Conservation (phyloP, 139 green algal species). For the Micractinium conductrix region DNA sequence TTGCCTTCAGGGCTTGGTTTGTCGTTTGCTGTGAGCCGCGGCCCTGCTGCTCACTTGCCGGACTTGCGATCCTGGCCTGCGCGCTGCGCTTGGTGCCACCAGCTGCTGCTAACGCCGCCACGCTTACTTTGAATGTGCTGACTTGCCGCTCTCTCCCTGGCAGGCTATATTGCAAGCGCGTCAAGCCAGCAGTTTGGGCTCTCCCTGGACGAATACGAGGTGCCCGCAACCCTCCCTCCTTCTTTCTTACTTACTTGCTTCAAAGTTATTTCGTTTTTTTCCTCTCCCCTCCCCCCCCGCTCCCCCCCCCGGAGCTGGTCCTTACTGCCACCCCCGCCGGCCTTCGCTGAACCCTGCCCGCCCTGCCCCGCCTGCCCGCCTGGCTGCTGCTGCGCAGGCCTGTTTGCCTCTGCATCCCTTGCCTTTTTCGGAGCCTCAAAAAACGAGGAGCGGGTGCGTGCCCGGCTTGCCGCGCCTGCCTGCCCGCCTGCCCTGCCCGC, state of each 20-base stretch:
- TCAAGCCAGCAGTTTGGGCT: conserved; percentile 36
- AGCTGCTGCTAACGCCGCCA: too few relatives aligned
- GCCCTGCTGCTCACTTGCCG: too few relatives aligned
- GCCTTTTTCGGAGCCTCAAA: conserved; percentile 42
- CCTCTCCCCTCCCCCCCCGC: too few relatives aligned
- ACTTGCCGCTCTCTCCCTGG: neutral
- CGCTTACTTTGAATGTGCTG: too few relatives aligned
- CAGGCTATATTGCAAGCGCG: conserved; percentile 21
- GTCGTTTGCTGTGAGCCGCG: too few relatives aligned
- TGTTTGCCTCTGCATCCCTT: conserved; percentile 8
- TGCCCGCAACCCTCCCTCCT: too few relatives aligned
- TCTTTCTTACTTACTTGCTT: too few relatives aligned
- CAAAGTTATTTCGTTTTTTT: too few relatives aligned
- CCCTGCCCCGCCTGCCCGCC: neutral
- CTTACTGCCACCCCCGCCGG: neutral
- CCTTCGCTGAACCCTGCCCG: neutral
- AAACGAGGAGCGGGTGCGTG: conserved; percentile 42
- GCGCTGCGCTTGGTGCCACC: too few relatives aligned
- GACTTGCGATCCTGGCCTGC: too few relatives aligned
- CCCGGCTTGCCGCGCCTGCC: neutral
- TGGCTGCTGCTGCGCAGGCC: conserved; percentile 23
- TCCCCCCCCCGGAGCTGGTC: too few relatives aligned
- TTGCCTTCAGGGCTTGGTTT: too few relatives aligned
- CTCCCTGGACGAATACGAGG: conserved; percentile 43
- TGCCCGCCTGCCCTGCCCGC: neutral